phyloP scores from a whole-genome alignment of 2,329 filamentous ascomycete genomes.

The Curvularia lunata region DNA sequence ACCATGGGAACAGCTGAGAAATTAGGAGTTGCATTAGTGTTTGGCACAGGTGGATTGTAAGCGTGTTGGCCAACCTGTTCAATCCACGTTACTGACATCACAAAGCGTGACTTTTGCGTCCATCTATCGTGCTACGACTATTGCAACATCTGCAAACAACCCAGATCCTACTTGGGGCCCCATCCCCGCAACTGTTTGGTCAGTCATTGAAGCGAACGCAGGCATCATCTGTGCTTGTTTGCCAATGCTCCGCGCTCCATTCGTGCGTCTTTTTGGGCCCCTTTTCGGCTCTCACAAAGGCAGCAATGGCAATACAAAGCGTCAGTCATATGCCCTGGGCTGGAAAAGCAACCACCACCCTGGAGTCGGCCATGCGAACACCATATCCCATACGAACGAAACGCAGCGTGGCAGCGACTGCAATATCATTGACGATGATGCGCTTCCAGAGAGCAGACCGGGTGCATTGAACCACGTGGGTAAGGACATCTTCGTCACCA shows the following conservation, averaged over 20 bases:
- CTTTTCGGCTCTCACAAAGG: constrained; percentile 21
- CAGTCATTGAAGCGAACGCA: constrained; percentile 34
- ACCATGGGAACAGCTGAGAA: constrained; percentile 32
- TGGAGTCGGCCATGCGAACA: constrained; percentile 16
- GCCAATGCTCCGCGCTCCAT: constrained; percentile 33
- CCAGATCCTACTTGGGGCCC: constrained; percentile 35
- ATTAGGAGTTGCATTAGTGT: constrained; percentile 30
- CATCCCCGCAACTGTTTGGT: constrained; percentile 33
- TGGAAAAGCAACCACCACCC: constrained; percentile 15
- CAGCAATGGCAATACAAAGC: constrained; percentile 15
- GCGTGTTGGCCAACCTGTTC: not conserved
- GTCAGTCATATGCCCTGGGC: constrained; percentile 20
- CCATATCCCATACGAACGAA: constrained; percentile 13
- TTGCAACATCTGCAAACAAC: constrained; percentile 29
- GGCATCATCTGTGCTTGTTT: constrained; percentile 34
- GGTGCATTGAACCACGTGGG: constrained; percentile 13
- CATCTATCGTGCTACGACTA: constrained; percentile 35
- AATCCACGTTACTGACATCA: constrained; percentile 7
- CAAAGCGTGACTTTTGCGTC: constrained; percentile 33
- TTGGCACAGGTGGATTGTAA: constrained; percentile 33
- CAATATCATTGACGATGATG: constrained; percentile 12
- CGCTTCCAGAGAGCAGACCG: not conserved
- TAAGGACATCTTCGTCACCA: constrained; percentile 29
- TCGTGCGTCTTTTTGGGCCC: constrained; percentile 29
- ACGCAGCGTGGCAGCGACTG: constrained; percentile 29